Base-by-base conservation (phyloP, 768 basidiomycete species). In the Mycena indigotica region DNA sequence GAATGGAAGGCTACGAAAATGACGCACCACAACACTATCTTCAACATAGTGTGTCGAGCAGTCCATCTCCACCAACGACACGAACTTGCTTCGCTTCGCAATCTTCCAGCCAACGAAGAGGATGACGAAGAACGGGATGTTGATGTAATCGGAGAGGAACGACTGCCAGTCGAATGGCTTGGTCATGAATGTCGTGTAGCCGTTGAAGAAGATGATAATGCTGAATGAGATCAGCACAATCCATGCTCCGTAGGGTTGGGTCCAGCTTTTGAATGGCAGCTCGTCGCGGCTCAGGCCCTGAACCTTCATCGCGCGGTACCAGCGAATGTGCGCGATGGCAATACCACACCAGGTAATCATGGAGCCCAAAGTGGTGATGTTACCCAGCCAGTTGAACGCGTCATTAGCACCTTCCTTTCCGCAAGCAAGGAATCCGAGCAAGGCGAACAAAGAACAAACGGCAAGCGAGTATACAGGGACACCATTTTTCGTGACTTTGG, bases 401-500 rank as follows among this genome's bases (percentile, higher is more conserved):
- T 66, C 70, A 41, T 66, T 69, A 19, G 78, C 74, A 5, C 71
- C 67, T 3, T 44, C 53, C 21, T 62, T 63, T 8, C 77, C 71
- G 30, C 68, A 66, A 28, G 68, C 72, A 70, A 81, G 79, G 71
- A 73, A 81, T 3, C 76, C 75, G 26, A 73, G 65, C 23, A 65
- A 58, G n/a, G 67, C 65, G 66, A 80, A 75, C 1, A 65, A 28
- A 2, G 73, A 49, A 49, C 73, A 75, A 56, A 76, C 64, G 52
- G 67, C 57, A 0, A 84, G 68, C 4, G 81, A 79, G 5, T 82
- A 81, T 13, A 84, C 67, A 4, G 89, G 89, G 10, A 88, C 85
- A 1, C 88, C 88, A 4, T 80, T 74, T 60, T 78, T 76, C 69
- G 84, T 88, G 28, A 85, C 82, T 75, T 82, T 84, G 19, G 82